Evolutionary conservation across 192 early-diverging fungal genomes (phyloP), one percentile per base, ranked within the genome.

Genomic region (Mortierella claussenii): DNA sequence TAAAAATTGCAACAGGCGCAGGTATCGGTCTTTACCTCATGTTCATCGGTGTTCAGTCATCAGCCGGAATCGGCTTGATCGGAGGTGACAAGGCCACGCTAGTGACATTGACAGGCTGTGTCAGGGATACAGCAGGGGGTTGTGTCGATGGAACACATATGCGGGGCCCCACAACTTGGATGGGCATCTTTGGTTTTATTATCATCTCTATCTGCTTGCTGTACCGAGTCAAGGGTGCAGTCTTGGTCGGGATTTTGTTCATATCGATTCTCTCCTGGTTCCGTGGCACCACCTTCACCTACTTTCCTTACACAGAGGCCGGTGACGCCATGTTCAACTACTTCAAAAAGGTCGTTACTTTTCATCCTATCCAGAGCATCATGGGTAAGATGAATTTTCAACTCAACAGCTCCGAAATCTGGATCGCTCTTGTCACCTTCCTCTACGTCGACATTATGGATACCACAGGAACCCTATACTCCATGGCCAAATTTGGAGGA

Each of bases 361-460:
- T 92, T 74, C 89, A 89, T 37, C 78, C 80, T 3, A 89, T 92
- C 58, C 44, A 88, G 49, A 49, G n/a, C 30, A 91, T 82, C 12
- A 73, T 89, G 31, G 87, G 80, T 13, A 63, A 69, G 52, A 85
- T 91, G 73, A 74, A 91, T 68, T 95, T 92, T 63, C 80, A 89
- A 42, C 63, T 89, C 21, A 50, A 80, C 9, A 81, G 69, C 40
- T 76, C 82, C 33, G 85, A 91, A 37, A 70, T 94, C 48, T 95
- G 92, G 90, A 82, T 93, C 24, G 92, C 94, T 8, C 82, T 95
- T 40, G 83, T 95, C 45, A 95, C 90, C 3, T 92, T 95, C 79
- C 76, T 95, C 45, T 95, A 93, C 60, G 90, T 95, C 60, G 94
- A 95, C 73, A 92, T 95, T 40, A 78, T 95, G 62, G 94, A 94